Conservation (phyloP, 495 filamentous ascomycete genomes). For the Talaromyces adpressus region DNA sequence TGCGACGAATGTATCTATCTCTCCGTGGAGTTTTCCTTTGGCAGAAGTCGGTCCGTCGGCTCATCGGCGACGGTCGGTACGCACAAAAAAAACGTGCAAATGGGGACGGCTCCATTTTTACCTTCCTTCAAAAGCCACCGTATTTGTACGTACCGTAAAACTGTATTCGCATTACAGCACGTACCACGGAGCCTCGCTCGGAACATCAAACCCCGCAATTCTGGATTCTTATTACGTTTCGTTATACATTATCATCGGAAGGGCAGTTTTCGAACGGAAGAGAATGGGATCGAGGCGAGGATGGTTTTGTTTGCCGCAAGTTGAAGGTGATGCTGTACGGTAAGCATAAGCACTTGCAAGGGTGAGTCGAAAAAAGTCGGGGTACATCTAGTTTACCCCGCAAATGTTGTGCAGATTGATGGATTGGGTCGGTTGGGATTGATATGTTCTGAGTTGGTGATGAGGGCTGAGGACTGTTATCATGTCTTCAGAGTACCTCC, state of each 20-base stretch:
- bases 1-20: neutral
- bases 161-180: neutral
- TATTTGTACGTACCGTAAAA: neutral
- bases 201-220: neutral
- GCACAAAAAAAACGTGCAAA: neutral
- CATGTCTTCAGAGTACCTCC: neutral
- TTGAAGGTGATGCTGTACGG: neutral
- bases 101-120: neutral
- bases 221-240: slow-evolving; percentile 1
- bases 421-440: neutral
- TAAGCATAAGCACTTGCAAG: neutral
- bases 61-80: neutral
- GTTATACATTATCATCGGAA: neutral
- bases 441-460: neutral
- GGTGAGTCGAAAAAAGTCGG: neutral
- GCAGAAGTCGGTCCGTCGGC: neutral
- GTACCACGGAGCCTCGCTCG: neutral
- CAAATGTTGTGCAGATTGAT: neutral
- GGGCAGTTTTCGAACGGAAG: neutral
- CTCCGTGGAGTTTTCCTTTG: neutral
- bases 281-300: neutral
- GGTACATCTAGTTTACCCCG: neutral
- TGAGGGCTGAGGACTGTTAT: neutral
- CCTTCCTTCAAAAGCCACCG: no score
- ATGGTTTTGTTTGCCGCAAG: neutral